Evolutionary conservation across 1,284 basidiomycete genomes (phyloP).

Genomic region (Rhodotorula sp.): DNA sequence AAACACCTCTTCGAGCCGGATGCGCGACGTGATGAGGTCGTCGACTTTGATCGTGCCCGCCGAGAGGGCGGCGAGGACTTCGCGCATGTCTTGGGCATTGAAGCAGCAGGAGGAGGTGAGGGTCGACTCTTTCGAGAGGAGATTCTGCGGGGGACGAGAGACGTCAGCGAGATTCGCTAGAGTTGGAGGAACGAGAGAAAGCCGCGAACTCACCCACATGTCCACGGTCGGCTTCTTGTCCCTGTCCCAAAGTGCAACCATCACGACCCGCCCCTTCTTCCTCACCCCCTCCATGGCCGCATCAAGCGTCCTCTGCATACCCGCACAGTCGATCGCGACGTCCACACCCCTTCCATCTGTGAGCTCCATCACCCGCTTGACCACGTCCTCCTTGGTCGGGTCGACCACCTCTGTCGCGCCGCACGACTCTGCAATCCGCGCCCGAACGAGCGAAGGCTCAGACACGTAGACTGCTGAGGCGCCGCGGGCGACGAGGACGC

Average conservation of each 20-base stretch:
- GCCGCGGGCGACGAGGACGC: conserved; percentile 44
- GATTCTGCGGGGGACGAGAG: not conserved
- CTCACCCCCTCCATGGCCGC: conserved; percentile 44
- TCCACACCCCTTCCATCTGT: conserved; percentile 44
- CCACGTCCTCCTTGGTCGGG: conserved; percentile 42
- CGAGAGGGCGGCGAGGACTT: conserved; percentile 46
- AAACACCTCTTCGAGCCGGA: conserved; percentile 47
- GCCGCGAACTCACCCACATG: conserved; percentile 33
- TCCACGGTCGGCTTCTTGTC: conserved; percentile 42
- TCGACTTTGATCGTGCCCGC: conserved; percentile 45
- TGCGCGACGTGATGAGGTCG: conserved; percentile 47
- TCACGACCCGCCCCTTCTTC: conserved; percentile 46
- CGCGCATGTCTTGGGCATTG: conserved; percentile 44
- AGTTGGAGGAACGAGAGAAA: not conserved
- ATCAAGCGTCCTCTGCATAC: conserved; percentile 46
- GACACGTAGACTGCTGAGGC: conserved; percentile 45
- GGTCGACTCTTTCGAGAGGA: conserved; percentile 45
- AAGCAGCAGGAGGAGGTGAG: conserved; percentile 45
- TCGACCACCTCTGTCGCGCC: conserved; percentile 46
- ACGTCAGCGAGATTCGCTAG: no score
- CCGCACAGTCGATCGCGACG: conserved; percentile 50
- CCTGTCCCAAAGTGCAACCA: conserved; percentile 46
- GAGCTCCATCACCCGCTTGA: conserved; percentile 32
- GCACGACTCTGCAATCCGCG: conserved; percentile 42
- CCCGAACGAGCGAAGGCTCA: conserved; percentile 44